These are phyloP conservation scores for Fraxinus platypoda DNA, from an alignment of 305 asterid genomes.

Conservation along the genomic window DNA sequence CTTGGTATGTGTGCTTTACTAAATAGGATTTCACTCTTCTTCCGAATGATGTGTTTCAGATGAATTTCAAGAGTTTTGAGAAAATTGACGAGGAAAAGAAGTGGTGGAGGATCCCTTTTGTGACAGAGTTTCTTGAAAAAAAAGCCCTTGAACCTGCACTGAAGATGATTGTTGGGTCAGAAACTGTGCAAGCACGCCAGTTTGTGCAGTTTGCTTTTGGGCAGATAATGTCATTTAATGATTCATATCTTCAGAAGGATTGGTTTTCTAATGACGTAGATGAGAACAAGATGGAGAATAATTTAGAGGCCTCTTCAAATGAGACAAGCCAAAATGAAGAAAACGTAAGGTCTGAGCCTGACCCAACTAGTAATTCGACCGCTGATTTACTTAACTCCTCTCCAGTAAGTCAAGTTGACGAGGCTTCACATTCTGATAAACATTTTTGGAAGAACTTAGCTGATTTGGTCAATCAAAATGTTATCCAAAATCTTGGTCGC, in stretches of 20 bases:
- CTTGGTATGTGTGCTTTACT: not conserved
- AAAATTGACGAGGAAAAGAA: conserved; percentile 80
- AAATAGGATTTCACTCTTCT: conserved; percentile 2
- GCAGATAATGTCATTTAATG: conserved; percentile 69
- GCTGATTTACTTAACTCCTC: conserved; percentile 20
- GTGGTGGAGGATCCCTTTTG: conserved; percentile 92
- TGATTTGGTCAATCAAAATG: conserved; percentile 57
- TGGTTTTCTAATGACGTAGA: conserved; percentile 38
- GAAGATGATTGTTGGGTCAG: conserved; percentile 76
- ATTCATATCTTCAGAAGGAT: conserved; percentile 53
- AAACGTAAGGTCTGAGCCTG: conserved; percentile 15
- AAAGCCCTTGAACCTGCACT: conserved; percentile 74
- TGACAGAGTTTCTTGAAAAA: conserved; percentile 75
- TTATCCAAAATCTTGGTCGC: conserved; percentile 66
- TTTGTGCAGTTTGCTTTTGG: conserved; percentile 93
- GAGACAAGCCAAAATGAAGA: conserved; percentile 27
- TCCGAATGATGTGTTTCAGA: conserved; percentile 44
- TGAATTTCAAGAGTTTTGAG: conserved; percentile 80
- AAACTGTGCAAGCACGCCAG: conserved; percentile 84
- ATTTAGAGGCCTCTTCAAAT: conserved; percentile 26
- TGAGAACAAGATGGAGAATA: conserved; percentile 19
- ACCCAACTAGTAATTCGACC: conserved; percentile 19
- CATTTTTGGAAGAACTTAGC: conserved; percentile 76
- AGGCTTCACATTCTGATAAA: conserved; percentile 54
- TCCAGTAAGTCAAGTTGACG: conserved; percentile 27